Evolutionary conservation across 345 rosid genomes (phyloP).

Genomic region (Adansonia digitata): DNA sequence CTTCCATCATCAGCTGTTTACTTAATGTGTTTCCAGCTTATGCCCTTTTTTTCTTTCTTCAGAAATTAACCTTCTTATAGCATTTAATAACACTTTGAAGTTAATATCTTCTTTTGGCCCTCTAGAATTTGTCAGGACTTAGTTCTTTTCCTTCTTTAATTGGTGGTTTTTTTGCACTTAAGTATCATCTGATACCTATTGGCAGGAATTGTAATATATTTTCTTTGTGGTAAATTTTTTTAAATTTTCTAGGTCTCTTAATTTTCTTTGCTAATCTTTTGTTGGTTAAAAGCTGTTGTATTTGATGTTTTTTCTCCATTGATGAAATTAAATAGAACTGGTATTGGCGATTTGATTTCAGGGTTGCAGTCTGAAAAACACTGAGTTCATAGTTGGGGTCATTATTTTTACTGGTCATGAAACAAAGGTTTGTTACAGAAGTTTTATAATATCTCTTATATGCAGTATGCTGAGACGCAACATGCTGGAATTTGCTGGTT

Average conservation of each 20-base stretch:
- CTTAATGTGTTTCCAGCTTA: slow-evolving; percentile 8
- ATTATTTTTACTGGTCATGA: slow-evolving; percentile 95
- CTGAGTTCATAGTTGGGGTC: slow-evolving; percentile 79
- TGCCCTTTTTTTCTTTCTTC: not conserved
- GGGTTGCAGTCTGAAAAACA: slow-evolving; percentile 99
- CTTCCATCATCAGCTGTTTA: not conserved
- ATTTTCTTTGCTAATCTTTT: not conserved
- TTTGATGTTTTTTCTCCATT: not conserved
- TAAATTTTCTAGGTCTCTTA: not conserved
- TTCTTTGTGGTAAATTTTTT: not conserved
- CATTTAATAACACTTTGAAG: not conserved
- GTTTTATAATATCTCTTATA: not conserved
- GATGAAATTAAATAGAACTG: slow-evolving; percentile 7
- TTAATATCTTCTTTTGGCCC: not conserved
- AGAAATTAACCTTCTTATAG: not conserved
- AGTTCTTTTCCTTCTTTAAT: not conserved
- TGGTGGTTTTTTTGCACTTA: not conserved
- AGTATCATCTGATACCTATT: not conserved
- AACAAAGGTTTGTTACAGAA: slow-evolving; percentile 66
- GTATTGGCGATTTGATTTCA: slow-evolving; percentile 28
- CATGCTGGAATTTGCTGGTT: not conserved
- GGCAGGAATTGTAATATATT: not conserved
- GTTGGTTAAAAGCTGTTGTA: not conserved
- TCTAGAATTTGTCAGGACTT: not conserved
- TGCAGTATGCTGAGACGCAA: not conserved